A percentile compares a stretch with the other conserved stretches of the same genome.
Conservation (phyloP, 2,329 filamentous ascomycete genomes). For the Phaeosphaeriaceae sp. region DNA sequence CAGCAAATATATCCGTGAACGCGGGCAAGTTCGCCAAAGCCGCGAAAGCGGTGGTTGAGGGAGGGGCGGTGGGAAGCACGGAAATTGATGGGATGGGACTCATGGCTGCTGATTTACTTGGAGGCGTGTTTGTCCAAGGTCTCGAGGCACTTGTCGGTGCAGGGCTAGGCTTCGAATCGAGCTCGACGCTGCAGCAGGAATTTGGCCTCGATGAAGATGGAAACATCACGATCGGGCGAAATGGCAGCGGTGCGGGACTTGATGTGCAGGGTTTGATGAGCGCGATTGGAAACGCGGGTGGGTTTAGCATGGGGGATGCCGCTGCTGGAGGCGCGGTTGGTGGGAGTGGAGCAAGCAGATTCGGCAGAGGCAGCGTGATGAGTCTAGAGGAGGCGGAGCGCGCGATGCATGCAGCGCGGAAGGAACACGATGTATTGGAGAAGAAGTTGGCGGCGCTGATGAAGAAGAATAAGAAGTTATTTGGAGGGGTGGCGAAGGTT, state of each 20-base stretch:
- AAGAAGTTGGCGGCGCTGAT: constrained; percentile 46
- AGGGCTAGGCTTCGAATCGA: constrained; percentile 36
- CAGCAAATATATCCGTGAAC: constrained; percentile 40
- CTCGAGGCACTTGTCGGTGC: constrained; percentile 46
- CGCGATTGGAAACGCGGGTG: constrained; percentile 27
- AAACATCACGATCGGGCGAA: constrained; percentile 23
- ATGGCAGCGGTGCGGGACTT: constrained; percentile 12
- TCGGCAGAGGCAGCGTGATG: constrained; percentile 37
- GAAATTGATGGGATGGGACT: constrained; percentile 46
- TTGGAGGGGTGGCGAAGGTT: constrained; percentile 3
- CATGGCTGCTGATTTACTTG: constrained; percentile 41
- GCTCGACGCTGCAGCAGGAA: constrained; percentile 19
- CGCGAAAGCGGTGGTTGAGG: constrained; percentile 44
- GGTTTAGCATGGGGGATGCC: constrained; percentile 13
- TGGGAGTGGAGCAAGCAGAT: not conserved
- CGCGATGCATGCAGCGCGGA: constrained; percentile 43
- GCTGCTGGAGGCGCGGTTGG: not conserved
- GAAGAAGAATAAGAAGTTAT: constrained; percentile 48
- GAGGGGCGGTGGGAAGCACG: constrained; percentile 36
- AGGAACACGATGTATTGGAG: constrained; percentile 47
- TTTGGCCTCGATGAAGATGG: constrained; percentile 31
- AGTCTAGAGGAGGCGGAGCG: constrained; percentile 47
- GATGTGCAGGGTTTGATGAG: constrained; percentile 36
- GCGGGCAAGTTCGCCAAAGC: constrained; percentile 43
- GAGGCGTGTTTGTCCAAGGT: constrained; percentile 45